These are phyloP conservation scores for Candida sanyaensis DNA, from an alignment of 1,139 yeast species.

Conservation along the genomic window DNA sequence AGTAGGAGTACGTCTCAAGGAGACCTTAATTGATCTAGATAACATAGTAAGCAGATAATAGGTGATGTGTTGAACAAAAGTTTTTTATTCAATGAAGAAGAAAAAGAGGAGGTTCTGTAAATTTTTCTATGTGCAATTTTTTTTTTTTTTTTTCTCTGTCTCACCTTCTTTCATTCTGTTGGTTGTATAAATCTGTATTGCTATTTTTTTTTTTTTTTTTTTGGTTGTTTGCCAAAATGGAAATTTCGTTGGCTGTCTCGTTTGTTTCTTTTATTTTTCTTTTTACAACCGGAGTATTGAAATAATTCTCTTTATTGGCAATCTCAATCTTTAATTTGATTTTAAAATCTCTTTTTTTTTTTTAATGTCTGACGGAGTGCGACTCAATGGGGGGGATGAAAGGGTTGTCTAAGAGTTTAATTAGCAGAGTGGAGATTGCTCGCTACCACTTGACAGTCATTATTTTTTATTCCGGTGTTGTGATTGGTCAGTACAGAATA, in stretches of 20 bases:
- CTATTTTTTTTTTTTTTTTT: not conserved
- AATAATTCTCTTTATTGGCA: no score
- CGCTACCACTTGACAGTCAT: no score
- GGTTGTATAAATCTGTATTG: not conserved
- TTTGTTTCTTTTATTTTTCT: not conserved
- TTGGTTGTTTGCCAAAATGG: not conserved
- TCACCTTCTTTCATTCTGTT: no score
- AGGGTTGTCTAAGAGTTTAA: no score
- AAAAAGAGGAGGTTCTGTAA: not conserved
- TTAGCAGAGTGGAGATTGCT: no score
- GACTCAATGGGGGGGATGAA: no score
- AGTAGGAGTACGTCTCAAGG: slow-evolving; percentile 15
- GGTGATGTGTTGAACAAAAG: not conserved
- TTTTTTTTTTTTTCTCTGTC: not conserved
- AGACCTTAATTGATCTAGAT: slow-evolving; percentile 18
- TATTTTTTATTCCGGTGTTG: no score
- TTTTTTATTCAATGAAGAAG: not conserved
- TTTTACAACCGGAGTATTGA: no score
- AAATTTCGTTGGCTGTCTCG: not conserved
- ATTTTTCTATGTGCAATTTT: not conserved
- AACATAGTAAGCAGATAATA: slow-evolving; percentile 11
- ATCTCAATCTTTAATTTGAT: no score
- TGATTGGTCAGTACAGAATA: no score
- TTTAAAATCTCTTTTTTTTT: no score
- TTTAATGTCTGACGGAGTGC: no score